phyloP scores from a whole-genome alignment of 1,284 basidiomycete species.

The Boletus sp. region DNA sequence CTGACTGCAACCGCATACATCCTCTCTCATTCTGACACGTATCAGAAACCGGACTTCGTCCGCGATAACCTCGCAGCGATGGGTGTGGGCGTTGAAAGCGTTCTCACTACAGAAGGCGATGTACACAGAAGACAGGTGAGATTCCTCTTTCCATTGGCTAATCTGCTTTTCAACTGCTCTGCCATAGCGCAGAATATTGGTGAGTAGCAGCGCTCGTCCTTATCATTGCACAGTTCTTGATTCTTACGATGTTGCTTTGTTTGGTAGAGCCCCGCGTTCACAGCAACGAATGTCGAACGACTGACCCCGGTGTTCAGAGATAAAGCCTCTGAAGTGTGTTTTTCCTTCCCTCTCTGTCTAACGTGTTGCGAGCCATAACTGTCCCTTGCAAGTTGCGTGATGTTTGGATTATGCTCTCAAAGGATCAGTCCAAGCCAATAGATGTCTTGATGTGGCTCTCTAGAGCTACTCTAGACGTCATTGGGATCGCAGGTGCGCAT shows the following conservation, averaged over 20 bases:
- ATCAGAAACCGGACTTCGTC: constrained; percentile 64
- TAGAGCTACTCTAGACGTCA: constrained; percentile 66
- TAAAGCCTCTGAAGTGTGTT: constrained; percentile 53
- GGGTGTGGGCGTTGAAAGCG: constrained; percentile 45
- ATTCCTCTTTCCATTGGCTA: neutral
- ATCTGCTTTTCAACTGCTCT: constrained; percentile 1
- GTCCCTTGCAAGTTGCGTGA: constrained; percentile 40
- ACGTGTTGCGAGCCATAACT: neutral
- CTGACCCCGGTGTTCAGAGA: constrained; percentile 62
- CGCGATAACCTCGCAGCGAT: constrained; percentile 53
- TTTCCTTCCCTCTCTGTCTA: neutral
- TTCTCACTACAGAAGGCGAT: constrained; percentile 50
- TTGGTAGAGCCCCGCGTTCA: constrained; percentile 54
- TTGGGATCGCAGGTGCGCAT: constrained; percentile 58
- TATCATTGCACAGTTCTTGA: neutral
- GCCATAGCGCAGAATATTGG: constrained; percentile 40
- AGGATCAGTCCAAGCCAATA: constrained; percentile 32
- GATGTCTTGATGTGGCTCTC: constrained; percentile 62
- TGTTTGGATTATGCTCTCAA: constrained; percentile 39
- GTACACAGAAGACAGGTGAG: constrained; percentile 51
- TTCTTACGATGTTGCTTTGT: neutral
- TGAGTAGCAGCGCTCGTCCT: constrained; percentile 14
- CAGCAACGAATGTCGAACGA: constrained; percentile 48
- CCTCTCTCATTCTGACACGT: constrained; percentile 55
- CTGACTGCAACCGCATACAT: constrained; percentile 58